Evolutionary conservation across 2,329 filamentous ascomycete genomes (phyloP).

Genomic region (Tolypocladium ophioglossoides): DNA sequence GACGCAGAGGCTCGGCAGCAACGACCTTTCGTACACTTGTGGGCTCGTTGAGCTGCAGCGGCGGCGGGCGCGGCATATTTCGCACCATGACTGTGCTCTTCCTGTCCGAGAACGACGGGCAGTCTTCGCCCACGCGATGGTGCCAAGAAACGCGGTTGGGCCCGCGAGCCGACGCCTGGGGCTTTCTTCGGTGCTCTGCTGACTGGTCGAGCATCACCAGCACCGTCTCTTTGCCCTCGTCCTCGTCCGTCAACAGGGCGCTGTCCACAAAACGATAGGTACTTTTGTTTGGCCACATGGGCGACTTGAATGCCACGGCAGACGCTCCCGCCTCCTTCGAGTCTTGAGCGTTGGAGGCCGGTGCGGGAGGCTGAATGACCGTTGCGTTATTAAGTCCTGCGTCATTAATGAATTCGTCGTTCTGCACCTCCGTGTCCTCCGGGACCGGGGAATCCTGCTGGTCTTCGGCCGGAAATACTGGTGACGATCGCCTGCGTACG

Average conservation of each 20-base stretch:
- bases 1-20: constrained; percentile 37
- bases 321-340: not conserved
- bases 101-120: constrained; percentile 47
- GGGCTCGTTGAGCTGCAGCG: constrained; percentile 36
- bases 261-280: not conserved
- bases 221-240: constrained; percentile 25
- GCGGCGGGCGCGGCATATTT: constrained; percentile 45
- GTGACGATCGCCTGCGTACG: constrained; percentile 37
- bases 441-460: not conserved
- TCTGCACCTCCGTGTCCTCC: not conserved
- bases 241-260: constrained; percentile 6
- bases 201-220: constrained; percentile 33
- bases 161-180: constrained; percentile 6
- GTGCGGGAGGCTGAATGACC: not conserved
- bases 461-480: constrained; percentile 29
- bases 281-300: not conserved
- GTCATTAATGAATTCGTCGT: not conserved
- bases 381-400: not conserved
- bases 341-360: not conserved
- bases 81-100: constrained; percentile 32
- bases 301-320: not conserved
- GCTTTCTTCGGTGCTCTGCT: constrained; percentile 4
- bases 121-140: constrained; percentile 45
- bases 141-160: constrained; percentile 31
- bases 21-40: constrained; percentile 33